phyloP scores from a whole-genome alignment of 2,329 filamentous ascomycete species.

The Knufia fluminis region DNA sequence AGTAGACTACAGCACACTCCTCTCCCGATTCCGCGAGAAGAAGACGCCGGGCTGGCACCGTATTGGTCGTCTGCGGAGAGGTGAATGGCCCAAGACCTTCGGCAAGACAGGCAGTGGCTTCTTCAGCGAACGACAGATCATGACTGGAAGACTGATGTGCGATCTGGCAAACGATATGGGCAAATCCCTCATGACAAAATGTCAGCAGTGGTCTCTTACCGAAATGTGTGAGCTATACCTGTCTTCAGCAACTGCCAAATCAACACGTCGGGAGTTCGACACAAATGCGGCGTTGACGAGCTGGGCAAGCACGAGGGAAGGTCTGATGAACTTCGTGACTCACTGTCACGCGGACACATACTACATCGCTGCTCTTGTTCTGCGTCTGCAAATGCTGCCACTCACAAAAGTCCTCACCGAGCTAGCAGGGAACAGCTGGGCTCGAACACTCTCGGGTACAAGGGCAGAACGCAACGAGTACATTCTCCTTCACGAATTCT shows the following conservation, averaged over 20 bases:
- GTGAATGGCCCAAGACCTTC: conserved; percentile 78
- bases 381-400: conserved; percentile 84
- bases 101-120: conserved; percentile 80
- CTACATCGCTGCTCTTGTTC: conserved; percentile 81
- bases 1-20: conserved; percentile 83
- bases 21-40: conserved; percentile 78
- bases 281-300: conserved; percentile 78
- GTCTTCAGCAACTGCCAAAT: conserved; percentile 50
- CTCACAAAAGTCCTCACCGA: conserved; percentile 94
- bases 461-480: conserved; percentile 97
- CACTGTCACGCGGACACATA: conserved; percentile 95
- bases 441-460: conserved; percentile 86
- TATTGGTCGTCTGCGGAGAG: conserved; percentile 74
- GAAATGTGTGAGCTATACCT: conserved; percentile 96
- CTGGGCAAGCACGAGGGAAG: conserved; percentile 74
- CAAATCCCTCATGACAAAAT: conserved; percentile 94
- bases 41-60: conserved; percentile 93
- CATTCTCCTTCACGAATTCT: conserved; percentile 94
- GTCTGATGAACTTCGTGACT: conserved; percentile 83
- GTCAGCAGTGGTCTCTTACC: conserved; percentile 93
- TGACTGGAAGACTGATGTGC: conserved; percentile 81
- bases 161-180: conserved; percentile 94
- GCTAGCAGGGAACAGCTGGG: conserved; percentile 96
- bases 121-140: conserved; percentile 83
- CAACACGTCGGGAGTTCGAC: conserved; percentile 66